These are phyloP conservation scores for Chloris gayana DNA, from an alignment of 176 grass and related monocot genomes.

Conservation along the genomic window DNA sequence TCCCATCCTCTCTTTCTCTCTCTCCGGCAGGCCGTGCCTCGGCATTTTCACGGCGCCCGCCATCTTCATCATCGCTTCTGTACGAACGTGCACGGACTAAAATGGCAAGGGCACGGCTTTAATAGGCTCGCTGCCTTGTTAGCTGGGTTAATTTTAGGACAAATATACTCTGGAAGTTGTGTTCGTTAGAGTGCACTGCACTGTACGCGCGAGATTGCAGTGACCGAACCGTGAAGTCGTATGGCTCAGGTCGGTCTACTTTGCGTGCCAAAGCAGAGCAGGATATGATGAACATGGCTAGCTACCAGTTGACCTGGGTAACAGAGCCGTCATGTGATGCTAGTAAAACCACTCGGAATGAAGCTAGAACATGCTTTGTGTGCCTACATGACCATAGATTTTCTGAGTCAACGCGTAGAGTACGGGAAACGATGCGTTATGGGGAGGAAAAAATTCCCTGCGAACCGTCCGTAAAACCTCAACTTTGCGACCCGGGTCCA, in stretches of 20 bases:
- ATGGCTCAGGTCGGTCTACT: neutral
- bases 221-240: neutral
- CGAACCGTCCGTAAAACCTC: too few species aligned
- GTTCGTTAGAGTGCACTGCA: neutral
- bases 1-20: neutral
- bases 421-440: neutral
- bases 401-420: neutral
- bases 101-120: neutral
- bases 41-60: neutral
- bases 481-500: too few species aligned
- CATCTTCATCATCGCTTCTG: neutral
- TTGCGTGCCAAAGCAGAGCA: conserved; percentile 7
- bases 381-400: neutral
- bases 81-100: neutral
- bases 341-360: neutral
- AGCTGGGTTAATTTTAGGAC: neutral
- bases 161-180: neutral
- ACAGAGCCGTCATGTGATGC: conserved; percentile 23
- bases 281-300: neutral
- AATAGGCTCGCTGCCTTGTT: neutral
- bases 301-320: neutral
- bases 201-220: neutral
- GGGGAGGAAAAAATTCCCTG: too few species aligned
- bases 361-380: neutral
- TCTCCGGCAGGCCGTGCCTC: neutral